phyloP scores from a whole-genome alignment of 139 green algal species.

The Chlorella sp. region DNA sequence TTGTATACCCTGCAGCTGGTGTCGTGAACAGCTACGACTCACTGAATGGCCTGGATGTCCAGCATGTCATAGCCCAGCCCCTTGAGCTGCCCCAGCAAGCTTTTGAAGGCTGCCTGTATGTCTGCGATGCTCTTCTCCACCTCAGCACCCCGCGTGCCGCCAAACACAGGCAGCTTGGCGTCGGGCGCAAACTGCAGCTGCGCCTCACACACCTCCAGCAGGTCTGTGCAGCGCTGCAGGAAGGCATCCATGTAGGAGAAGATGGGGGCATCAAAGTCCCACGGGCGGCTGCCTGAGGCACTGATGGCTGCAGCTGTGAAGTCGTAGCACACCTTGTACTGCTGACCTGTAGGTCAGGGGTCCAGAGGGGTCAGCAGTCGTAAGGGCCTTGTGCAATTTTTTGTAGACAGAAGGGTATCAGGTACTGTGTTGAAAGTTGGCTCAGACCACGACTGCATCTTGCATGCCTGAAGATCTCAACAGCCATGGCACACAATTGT shows the following conservation, averaged over 20 bases:
- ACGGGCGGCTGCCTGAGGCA: conserved; percentile 29
- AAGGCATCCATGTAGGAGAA: conserved; percentile 89
- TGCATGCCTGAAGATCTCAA: too few species aligned
- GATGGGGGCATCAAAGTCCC: conserved; percentile 67
- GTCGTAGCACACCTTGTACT: conserved; percentile 67
- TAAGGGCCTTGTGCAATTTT: too few species aligned
- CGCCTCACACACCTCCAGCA: conserved; percentile 83
- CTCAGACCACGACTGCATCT: too few species aligned
- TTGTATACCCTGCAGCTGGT: neutral
- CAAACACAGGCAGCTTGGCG: conserved; percentile 62
- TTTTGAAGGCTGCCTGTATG: conserved; percentile 69
- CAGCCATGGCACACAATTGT: too few species aligned
- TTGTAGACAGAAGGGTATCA: too few species aligned
- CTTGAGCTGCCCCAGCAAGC: conserved; percentile 32
- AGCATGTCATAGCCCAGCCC: conserved; percentile 63
- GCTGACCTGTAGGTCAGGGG: too few species aligned
- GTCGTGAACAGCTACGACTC: neutral
- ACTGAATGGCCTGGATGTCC: conserved; percentile 70
- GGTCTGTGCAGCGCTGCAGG: conserved; percentile 79
- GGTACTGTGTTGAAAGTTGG: too few species aligned
- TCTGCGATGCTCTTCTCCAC: conserved; percentile 69
- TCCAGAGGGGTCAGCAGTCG: too few species aligned
- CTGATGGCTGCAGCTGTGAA: conserved; percentile 44
- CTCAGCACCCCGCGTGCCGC: conserved; percentile 65
- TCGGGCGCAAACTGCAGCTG: conserved; percentile 79